Base-by-base conservation (phyloP, 163 green algal species). In the Chlamydomonas reinhardtii region DNA sequence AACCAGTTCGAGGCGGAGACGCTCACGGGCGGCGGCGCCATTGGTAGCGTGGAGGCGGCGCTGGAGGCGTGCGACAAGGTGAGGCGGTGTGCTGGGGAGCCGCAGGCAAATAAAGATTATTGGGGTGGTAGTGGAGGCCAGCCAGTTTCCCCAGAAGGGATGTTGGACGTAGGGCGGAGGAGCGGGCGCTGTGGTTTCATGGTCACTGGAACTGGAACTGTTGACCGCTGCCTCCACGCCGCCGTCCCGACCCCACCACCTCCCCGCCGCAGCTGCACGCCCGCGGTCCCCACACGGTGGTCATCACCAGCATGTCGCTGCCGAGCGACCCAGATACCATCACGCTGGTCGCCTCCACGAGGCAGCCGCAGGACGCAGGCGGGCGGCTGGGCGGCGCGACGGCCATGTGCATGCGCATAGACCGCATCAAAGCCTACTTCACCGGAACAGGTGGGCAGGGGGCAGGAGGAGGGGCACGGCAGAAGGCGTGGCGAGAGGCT, bases 1-100 rank as follows among this genome's bases (percentile, higher is more conserved):
- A 99, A 99, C 76, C 65, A 90, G 83, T 99, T 98, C 89, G 97
- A 99, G 85, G 95, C 94, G 31, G 96, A 98, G 91, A 88, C 95
- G 71, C 91, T 99, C 34, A 96, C 94, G 11, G 95, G 75, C n/a
- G 82, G 93, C 2, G 39, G 89, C n/a, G n/a, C n/a, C 22, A 96
- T 98, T 12, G 35, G 0, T 31, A 95, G 66, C 76, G 77, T 95
- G 43, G 75, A 29, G 0, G 83, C 93, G 12, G 96, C 94, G 16
- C 52, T 97, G 34, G 69, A 61, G 6, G 95, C 94, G 1, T 97
- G 92, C 75, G 64, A 88, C 1, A 29, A 35, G 48, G 48, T 56
- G 43, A 54, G n/a, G n/a, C n/a, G n/a, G 43, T 54, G 43, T 54
- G 43, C 43, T 6, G 6, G 43, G 43, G 43, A n/a, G n/a, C n/a